Base-by-base conservation (phyloP, 2,329 filamentous ascomycete genomes). In the Colletotrichum sp. region DNA sequence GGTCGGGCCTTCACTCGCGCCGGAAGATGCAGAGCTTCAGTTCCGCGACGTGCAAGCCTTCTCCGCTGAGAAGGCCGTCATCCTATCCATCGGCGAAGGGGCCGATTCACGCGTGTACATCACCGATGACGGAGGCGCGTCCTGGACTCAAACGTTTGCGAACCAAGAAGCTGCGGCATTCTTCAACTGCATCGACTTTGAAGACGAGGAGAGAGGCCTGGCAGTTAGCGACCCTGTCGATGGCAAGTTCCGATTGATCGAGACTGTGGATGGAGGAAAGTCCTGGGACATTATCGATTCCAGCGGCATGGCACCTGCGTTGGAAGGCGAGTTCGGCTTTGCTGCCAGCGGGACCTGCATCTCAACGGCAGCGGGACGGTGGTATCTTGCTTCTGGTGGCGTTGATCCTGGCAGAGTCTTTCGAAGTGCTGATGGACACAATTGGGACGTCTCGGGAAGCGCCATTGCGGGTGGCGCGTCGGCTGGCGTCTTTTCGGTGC, bases 31-130 rank as follows among this genome's bases (percentile, higher is more conserved):
- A 2, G 77, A 72, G 16, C 79, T 83, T 25, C 79, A 84, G 60
- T 84, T 83, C 79, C 82, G 82, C 58, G 82, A 84, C 78, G 71
- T 84, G 12, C 78, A 88, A 30, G 84, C 86, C 6, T 82, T 88
- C 69, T 84, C 85, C 13, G 82, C 84, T 25, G 83, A 87, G 48
- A 83, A 84, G 69, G 83, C 84, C 27, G 80, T 87, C 75, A 80
- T 84, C 12, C 83, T 88, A 6, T 84, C 85, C 22, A 83, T 84
- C 64, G 82, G 82, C 66, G 78, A 79, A 28, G 81, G 81, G 30
- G 65, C 76, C 18, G 79, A 79, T 32, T 84, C 82, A 66, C 81
- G 83, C 64, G 77, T 84, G 62, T 84, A 84, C 77, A 16, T 70
- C 66, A 84, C 82, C 6, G 2, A 16, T 2, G 79, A 84, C 69